Base-by-base conservation (phyloP, 805 yeast genomes). In the Saccharomycopsis amapae region DNA sequence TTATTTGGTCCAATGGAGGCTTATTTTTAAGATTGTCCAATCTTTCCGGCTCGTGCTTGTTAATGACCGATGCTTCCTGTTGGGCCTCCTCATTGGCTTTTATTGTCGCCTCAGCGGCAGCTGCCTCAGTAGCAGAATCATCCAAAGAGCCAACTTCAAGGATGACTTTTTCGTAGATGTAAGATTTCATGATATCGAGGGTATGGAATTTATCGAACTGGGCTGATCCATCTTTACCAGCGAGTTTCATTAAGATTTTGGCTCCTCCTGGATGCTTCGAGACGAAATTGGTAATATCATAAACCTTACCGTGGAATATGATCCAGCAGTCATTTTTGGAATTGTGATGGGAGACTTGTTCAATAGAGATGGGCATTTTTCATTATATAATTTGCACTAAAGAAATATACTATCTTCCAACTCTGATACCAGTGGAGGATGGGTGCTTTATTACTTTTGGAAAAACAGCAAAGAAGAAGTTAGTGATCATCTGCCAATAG, bases 251-350 rank as follows among this genome's bases (percentile, higher is more conserved):
- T 31, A 76, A 65, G 15, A 71, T 66, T 12, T 56, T 52, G 38
- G 55, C 58, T n/a, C 81, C 81, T 19, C 81, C 81, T 1, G 81
- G 81, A 56, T 72, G 77, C 10, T 55, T 49, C 3, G 62, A 53
- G 2, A 70, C 44, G 48, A 71, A 72, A n/a, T 55, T 55, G 9
- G 68, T 60, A 38, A 66, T 50, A 50, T 66, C 69, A 50, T 60
- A 66, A 4, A 66, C 67, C 20, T 61, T 40, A 1, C 63, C 65
- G 26, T 64, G 53, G 40, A 66, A 59, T 2, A 56, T 62, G 4
- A 65, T 58, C 71, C 71, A 66, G n/a, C 64, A 78, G 56, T 78
- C 81, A 13, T 68, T 63, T 49, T 68, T 67, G 17, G 63, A 56
- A 61, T 73, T 72, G 65, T 83, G 93, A 46, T 67, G 64, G n/a